A percentile compares a stretch with the other conserved stretches of the same genome.
These are phyloP conservation scores for Gossypium gossypioides DNA, from an alignment of 441 rosid genomes.

Conservation along the genomic window DNA sequence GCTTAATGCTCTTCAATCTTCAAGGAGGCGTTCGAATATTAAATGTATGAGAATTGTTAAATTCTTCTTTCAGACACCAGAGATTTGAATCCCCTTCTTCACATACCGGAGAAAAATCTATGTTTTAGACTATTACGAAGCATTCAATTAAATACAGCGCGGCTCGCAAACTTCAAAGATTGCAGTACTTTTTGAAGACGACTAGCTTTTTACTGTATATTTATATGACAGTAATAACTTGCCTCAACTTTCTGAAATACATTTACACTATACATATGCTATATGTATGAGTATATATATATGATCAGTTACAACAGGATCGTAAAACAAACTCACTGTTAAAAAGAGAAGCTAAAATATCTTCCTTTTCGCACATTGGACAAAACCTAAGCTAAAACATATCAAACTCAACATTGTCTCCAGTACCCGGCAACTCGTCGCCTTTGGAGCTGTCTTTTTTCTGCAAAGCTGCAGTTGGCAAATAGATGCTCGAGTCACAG, in stretches of 20 bases:
- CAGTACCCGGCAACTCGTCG: slow-evolving; percentile 23
- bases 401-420: slow-evolving; percentile 38
- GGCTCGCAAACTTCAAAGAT: neutral
- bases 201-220: slow-evolving; percentile 8
- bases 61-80: neutral
- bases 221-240: slow-evolving; percentile 12
- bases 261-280: neutral
- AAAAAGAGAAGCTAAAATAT: slow-evolving; percentile 14
- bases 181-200: neutral
- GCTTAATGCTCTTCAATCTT: neutral
- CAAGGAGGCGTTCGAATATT: neutral
- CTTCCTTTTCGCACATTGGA: slow-evolving; percentile 12
- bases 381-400: slow-evolving; percentile 29
- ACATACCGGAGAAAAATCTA: neutral
- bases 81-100: neutral
- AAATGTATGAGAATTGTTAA: neutral
- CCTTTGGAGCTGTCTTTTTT: slow-evolving; percentile 26
- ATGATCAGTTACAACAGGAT: slow-evolving; percentile 21
- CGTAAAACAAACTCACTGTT: neutral
- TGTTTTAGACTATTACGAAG: neutral
- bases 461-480: slow-evolving; percentile 13
- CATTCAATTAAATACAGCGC: neutral
- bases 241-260: neutral
- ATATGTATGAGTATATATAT: neutral
- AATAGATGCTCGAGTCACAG: slow-evolving; percentile 16